Evolutionary conservation across 345 rosid species (phyloP).

Genomic region (Microthlaspi erraticum): DNA sequence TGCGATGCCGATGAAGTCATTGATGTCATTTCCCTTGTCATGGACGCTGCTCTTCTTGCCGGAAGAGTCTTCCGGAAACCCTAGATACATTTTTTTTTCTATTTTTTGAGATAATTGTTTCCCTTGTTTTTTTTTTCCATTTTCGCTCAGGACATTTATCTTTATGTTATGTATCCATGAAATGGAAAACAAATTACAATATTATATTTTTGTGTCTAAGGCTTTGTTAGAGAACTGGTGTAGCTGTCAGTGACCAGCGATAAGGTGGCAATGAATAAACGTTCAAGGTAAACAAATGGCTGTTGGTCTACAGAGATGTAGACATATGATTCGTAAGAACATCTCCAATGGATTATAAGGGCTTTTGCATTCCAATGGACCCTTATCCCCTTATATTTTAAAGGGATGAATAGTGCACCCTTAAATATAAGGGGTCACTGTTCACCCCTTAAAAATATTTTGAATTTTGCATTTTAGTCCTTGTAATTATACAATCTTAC

Average conservation of each 20-base stretch:
- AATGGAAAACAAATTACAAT: background rate
- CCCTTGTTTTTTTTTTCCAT: background rate
- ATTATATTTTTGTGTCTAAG: background rate
- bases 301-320: too few relatives aligned
- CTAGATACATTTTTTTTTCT: constrained; percentile 21
- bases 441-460: too few relatives aligned
- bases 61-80: constrained; percentile 84
- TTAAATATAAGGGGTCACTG: too few relatives aligned
- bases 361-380: too few relatives aligned
- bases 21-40: constrained; percentile 63
- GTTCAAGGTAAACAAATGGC: background rate
- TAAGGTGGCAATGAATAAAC: background rate
- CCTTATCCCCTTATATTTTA: too few relatives aligned
- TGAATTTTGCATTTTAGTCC: too few relatives aligned
- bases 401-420: too few relatives aligned
- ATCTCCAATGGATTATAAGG: too few relatives aligned
- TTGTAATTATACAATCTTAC: too few relatives aligned
- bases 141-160: background rate
- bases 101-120: background rate
- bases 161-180: background rate
- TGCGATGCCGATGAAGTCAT: constrained; percentile 65
- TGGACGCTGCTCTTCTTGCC: constrained; percentile 92
- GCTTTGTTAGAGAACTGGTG: background rate
- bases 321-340: too few relatives aligned
- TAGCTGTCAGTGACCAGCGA: background rate